Conservation (phyloP, 257 asterid species). For the Plantago elongata region DNA sequence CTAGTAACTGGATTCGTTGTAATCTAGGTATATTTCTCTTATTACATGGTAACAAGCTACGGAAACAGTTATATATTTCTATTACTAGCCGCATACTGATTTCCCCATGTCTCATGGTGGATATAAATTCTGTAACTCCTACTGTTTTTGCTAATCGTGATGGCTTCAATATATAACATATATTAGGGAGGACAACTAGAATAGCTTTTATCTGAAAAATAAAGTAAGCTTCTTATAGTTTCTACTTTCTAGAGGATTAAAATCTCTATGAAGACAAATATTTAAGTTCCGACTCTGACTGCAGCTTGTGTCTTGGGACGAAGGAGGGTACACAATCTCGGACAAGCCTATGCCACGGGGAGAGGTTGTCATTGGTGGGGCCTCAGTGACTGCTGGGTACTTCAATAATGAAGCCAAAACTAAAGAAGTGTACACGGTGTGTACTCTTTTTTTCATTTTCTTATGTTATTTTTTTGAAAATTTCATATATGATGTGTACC, state of each 20-base stretch:
- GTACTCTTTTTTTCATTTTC: not conserved
- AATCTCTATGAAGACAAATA: not conserved
- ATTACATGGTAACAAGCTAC: too few species aligned
- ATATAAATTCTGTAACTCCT: not conserved
- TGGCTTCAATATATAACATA: not conserved
- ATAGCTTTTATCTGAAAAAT: not conserved
- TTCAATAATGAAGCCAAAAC: conserved; percentile 78
- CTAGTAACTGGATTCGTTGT: too few species aligned
- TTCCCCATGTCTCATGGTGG: not conserved
- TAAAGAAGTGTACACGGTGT: conserved; percentile 65
- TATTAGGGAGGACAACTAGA: not conserved
- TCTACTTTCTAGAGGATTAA: not conserved
- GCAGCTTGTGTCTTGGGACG: conserved; percentile 94
- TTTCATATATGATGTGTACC: too few species aligned
- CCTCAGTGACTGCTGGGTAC: conserved; percentile 85
- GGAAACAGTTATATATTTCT: not conserved
- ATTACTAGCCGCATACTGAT: not conserved
- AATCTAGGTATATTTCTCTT: too few species aligned
- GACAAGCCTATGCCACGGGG: conserved; percentile 97
- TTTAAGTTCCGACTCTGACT: conserved; percentile 10
- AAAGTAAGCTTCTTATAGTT: not conserved
- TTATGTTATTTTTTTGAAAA: too few species aligned
- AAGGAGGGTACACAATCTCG: conserved; percentile 68
- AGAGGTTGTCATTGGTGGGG: conserved; percentile 82
- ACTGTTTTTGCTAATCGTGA: not conserved